These are phyloP conservation scores for Purshia tridentata DNA, from an alignment of 306 rosid species.

Conservation along the genomic window DNA sequence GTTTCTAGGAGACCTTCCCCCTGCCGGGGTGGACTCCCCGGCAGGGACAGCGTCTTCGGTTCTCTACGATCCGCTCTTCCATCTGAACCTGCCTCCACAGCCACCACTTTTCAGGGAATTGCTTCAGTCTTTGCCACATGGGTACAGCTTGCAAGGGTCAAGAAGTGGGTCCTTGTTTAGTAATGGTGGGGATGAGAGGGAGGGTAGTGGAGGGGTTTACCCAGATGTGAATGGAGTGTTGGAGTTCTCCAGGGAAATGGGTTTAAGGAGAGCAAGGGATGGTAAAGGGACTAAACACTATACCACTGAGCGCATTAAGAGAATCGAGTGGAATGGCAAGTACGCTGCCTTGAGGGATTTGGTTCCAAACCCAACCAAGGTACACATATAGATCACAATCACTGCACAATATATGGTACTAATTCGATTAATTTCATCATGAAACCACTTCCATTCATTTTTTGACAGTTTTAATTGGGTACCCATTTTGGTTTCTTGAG, in stretches of 20 bases:
- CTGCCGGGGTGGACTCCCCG: constrained; percentile 29
- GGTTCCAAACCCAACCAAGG: constrained; percentile 72
- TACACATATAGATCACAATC: constrained; percentile 3
- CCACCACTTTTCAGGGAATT: constrained; percentile 72
- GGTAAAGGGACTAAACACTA: constrained; percentile 49
- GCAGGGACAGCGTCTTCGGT: constrained; percentile 9
- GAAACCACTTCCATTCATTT: neutral
- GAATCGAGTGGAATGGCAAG: constrained; percentile 53
- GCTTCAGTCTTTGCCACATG: constrained; percentile 69
- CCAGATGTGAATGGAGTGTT: constrained; percentile 67
- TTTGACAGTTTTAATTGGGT: neutral
- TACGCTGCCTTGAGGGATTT: constrained; percentile 44
- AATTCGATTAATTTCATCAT: neutral
- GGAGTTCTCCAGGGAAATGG: constrained; percentile 46
- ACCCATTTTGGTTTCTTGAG: too few relatives aligned
- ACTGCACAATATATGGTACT: neutral
- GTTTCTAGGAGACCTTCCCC: constrained; percentile 57
- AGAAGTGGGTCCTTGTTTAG: constrained; percentile 47
- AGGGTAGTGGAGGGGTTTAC: constrained; percentile 42
- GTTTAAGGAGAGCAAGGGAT: constrained; percentile 44
- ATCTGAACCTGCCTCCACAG: constrained; percentile 48
- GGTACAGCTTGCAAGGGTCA: constrained; percentile 59
- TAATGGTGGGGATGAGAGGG: constrained; percentile 59
- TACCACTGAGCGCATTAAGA: constrained; percentile 57
- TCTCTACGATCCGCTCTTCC: constrained; percentile 11